Percentiles rank a stretch among this genome's conserved stretches.
Conservation (phyloP, 441 rosid genomes). For the Euphorbia schlechtendalii region DNA sequence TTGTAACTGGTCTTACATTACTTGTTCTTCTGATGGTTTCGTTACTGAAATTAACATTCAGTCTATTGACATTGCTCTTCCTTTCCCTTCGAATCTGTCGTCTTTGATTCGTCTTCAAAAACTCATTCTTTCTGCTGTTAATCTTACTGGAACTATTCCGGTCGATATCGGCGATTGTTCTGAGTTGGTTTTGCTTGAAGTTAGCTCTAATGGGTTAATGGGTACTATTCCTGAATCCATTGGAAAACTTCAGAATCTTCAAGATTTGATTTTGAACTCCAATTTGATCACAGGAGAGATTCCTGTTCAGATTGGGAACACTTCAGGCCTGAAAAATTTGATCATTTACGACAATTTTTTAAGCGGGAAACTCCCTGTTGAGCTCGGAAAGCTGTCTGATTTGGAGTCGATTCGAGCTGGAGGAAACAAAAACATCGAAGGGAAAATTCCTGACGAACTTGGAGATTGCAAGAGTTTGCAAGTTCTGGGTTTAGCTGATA, state of each 20-base stretch:
- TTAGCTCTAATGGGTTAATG: conserved; percentile 56
- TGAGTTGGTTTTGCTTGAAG: conserved; percentile 39
- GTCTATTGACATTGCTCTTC: conserved; percentile 47
- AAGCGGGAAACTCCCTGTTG: conserved; percentile 52
- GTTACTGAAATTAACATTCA: conserved; percentile 61
- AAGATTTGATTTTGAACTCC: conserved; percentile 61
- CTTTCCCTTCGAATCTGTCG: conserved; percentile 54
- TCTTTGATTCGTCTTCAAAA: conserved; percentile 39
- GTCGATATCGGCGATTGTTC: conserved; percentile 45
- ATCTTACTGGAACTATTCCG: conserved; percentile 67
- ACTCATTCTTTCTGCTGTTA: conserved; percentile 55
- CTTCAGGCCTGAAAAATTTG: conserved; percentile 42
- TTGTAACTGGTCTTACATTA: conserved; percentile 74
- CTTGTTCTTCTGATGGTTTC: conserved; percentile 56
- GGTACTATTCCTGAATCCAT: conserved; percentile 60
- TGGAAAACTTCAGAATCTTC: conserved; percentile 49
- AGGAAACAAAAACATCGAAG: conserved; percentile 75
- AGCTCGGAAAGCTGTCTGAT: conserved; percentile 51
- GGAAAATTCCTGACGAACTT: conserved; percentile 66
- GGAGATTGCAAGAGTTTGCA: conserved; percentile 69
- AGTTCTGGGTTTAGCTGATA: conserved; percentile 77
- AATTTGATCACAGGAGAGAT: conserved; percentile 75
- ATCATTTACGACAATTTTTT: conserved; percentile 62
- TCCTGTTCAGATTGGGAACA: conserved; percentile 53
- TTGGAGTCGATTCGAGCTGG: conserved; percentile 73